Base-by-base conservation (phyloP, 1,284 basidiomycete genomes). In the Athelia psychrophila region DNA sequence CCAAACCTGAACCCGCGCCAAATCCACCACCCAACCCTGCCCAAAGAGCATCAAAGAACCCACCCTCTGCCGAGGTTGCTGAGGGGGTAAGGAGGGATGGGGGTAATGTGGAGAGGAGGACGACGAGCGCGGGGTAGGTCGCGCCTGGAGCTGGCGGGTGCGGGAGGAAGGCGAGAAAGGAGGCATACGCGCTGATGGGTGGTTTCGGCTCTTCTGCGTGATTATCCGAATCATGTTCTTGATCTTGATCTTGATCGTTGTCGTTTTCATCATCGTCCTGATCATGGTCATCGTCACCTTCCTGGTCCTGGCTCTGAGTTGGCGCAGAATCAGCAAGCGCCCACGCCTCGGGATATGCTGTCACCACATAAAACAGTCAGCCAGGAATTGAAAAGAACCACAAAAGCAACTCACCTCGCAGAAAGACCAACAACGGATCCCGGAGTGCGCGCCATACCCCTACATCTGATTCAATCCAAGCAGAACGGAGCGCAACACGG, bases 41-140 rank as follows among this genome's bases (percentile, higher is more conserved):
- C 27, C 27, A 30, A 9, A 68, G 52, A 22, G 52, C 51, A 15
- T 48, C 47, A 10, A 67, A 12, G 18, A 54, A 36, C 18, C 44
- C 45, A 38, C 44, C 8, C 18, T 5, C 22, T 19, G 8, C 25
- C 10, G 24, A 22, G 22, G 45, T 18, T 19, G 8, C 25, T 19
- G 24, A 22, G 22, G 45, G 19, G 35, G 38, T 49, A 69, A 78
- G 47, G 61, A 86, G 83, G 30, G 74, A 73, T 3, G 74, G 63
- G 5, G 92, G 90, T 23, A 96, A 81, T 0, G 90, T 93, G 0
- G 90, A 88, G 3, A 96, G 63, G 22, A 94, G 77, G 35, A 95
- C 72, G 9, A 95, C 70, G 25, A 95, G 74, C 0, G 84, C 77
- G 0, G 91, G 90, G 62, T 94, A 95, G 2, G 87, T 88, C 56